A percentile compares a stretch with the other conserved stretches of the same genome.
Conservation (phyloP, 192 early-diverging fungal species). For the Martensiomyces pterosporus region DNA sequence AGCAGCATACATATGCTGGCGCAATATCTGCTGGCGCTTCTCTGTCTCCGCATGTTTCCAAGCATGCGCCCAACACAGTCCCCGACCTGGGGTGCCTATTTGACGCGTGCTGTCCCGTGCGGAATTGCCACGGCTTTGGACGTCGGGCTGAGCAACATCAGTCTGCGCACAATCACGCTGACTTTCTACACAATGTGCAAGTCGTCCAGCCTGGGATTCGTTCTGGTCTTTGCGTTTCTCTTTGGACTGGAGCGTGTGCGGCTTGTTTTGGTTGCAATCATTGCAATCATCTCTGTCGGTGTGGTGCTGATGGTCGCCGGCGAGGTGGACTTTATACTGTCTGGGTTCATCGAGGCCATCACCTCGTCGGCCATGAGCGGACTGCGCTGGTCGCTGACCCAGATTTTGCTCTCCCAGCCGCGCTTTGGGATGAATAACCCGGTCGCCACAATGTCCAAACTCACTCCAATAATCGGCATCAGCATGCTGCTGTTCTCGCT, state of each 20-base stretch:
- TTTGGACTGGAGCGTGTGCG: conserved; percentile 82
- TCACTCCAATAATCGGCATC: conserved; percentile 75
- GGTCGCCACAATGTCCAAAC: conserved; percentile 75
- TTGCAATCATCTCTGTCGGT: conserved; percentile 74
- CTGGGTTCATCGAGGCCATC: conserved; percentile 77
- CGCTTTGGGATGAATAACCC: conserved; percentile 84
- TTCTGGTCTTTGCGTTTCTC: conserved; percentile 86
- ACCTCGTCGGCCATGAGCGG: conserved; percentile 76
- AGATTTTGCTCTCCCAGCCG: conserved; percentile 72
- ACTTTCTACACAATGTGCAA: conserved; percentile 93
- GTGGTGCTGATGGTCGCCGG: conserved; percentile 83
- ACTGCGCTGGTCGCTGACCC: conserved; percentile 87
- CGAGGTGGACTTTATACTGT: conserved; percentile 74
- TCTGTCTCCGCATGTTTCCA: conserved; percentile 58
- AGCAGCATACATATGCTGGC: conserved; percentile 81
- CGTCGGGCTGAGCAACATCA: conserved; percentile 85
- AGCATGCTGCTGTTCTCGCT: conserved; percentile 63
- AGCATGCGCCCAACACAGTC: conserved; percentile 55
- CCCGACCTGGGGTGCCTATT: conserved; percentile 55
- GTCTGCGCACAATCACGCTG: conserved; percentile 81
- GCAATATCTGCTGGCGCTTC: conserved; percentile 64
- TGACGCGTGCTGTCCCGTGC: conserved; percentile 78
- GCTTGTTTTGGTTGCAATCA: conserved; percentile 65
- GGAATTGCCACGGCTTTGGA: conserved; percentile 85
- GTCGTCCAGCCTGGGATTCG: conserved; percentile 68